These are phyloP conservation scores for Boletus patriciae DNA, from an alignment of 768 basidiomycete genomes.

Conservation along the genomic window DNA sequence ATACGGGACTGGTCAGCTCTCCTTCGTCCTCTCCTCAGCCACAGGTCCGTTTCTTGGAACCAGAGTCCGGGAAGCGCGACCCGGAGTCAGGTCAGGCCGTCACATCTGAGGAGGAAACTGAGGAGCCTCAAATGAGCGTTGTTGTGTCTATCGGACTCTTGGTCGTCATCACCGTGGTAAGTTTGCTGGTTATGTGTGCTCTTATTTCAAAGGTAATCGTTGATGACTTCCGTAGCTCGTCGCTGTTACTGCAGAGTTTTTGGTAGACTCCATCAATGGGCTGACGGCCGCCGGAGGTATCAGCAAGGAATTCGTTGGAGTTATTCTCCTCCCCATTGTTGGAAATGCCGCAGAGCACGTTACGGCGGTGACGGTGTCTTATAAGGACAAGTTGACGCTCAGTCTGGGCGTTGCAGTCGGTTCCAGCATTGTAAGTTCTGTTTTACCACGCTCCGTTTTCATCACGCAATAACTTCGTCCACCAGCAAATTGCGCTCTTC, in stretches of 20 bases:
- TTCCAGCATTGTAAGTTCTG: slow-evolving; percentile 65
- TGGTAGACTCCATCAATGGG: slow-evolving; percentile 82
- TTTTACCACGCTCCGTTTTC: background rate
- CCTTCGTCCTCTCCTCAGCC: slow-evolving; percentile 11
- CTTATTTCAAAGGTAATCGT: background rate
- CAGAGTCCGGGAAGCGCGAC: background rate
- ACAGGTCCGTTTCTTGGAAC: background rate
- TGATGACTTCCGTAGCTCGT: slow-evolving; percentile 41
- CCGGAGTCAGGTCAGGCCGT: slow-evolving; percentile 7
- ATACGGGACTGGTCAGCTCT: slow-evolving; percentile 3
- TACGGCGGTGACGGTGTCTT: slow-evolving; percentile 88
- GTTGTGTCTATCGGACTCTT: slow-evolving; percentile 54
- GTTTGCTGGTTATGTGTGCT: slow-evolving; percentile 19
- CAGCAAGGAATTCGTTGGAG: slow-evolving; percentile 78
- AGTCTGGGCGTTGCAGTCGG: slow-evolving; percentile 90
- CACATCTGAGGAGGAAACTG: slow-evolving; percentile 30
- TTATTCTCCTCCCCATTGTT: slow-evolving; percentile 88
- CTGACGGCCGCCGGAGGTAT: slow-evolving; percentile 59
- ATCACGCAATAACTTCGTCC: background rate
- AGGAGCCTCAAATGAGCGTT: slow-evolving; percentile 55
- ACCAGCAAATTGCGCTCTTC: slow-evolving; percentile 71
- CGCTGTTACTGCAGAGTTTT: slow-evolving; percentile 57
- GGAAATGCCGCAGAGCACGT: slow-evolving; percentile 91
- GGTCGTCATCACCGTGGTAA: slow-evolving; percentile 59
- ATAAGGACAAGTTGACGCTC: slow-evolving; percentile 85